Conservation (phyloP, 1,284 basidiomycete species). For the Irpex lacteus region DNA sequence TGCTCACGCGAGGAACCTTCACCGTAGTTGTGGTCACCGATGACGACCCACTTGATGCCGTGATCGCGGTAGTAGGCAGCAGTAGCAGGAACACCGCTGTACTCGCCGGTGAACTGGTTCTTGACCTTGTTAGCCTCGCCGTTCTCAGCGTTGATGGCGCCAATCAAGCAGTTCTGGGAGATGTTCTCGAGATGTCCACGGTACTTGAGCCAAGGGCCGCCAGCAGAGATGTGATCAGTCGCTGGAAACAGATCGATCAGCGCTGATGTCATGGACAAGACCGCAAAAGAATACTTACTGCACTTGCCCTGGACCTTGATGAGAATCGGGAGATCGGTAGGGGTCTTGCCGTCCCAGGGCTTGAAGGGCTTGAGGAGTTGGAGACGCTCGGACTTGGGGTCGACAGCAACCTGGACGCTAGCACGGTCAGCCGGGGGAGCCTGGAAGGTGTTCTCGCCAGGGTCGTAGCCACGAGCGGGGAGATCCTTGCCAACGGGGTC, state of each 20-base stretch:
- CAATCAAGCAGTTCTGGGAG: constrained; percentile 97
- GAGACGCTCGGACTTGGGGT: constrained; percentile 90
- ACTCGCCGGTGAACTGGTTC: constrained; percentile 90
- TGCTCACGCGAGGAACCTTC: constrained; percentile 98
- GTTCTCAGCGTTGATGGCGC: constrained; percentile 95
- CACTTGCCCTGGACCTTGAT: constrained; percentile 99
- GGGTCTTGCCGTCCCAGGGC: constrained; percentile 93
- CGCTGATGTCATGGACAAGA: constrained; percentile 9
- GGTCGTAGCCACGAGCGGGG: constrained; percentile 92
- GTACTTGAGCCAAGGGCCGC: constrained; percentile 99
- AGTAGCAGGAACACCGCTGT: constrained; percentile 80
- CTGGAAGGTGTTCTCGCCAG: constrained; percentile 97
- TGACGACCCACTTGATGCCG: constrained; percentile 94
- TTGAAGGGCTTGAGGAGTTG: constrained; percentile 92
- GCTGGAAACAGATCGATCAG: constrained; percentile 34
- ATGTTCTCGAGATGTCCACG: constrained; percentile 99
- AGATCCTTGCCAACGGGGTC: constrained; percentile 90
- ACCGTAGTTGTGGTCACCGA: constrained; percentile 95
- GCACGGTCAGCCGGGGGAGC: constrained; percentile 87
- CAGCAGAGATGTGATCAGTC: constrained; percentile 90
- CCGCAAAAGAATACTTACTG: constrained; percentile 51
- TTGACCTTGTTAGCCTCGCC: constrained; percentile 95
- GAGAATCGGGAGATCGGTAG: constrained; percentile 85
- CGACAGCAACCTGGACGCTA: constrained; percentile 83
- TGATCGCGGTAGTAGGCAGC: constrained; percentile 87